Evolutionary conservation across 148 eudicot species (phyloP).

Genomic region (Fagopyrum homotropicum): DNA sequence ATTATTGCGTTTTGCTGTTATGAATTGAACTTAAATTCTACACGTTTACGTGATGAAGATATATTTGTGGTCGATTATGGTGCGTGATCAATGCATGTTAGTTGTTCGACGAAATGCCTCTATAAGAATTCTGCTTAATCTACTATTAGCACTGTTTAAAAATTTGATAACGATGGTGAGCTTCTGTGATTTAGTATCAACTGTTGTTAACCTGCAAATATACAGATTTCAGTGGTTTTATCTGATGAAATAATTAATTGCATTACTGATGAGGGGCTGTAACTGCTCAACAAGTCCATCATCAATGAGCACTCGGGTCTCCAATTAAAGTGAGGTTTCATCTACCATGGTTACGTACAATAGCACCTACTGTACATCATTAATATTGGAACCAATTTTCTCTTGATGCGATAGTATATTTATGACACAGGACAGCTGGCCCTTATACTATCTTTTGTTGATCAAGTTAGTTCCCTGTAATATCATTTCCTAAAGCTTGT

Average conservation of each 20-base stretch:
- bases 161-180: neutral
- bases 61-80: neutral
- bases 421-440: conserved; percentile 4
- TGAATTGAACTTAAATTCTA: neutral
- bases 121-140: neutral
- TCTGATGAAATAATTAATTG: neutral
- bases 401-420: conserved; percentile 10
- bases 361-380: conserved; percentile 9
- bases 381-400: conserved; percentile 3
- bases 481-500: neutral
- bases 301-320: conserved; percentile 10
- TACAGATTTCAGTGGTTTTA: conserved; percentile 3
- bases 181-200: neutral
- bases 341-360: conserved; percentile 12
- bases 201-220: neutral
- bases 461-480: neutral
- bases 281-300: conserved; percentile 9
- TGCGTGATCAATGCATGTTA: conserved; percentile 8
- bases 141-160: neutral
- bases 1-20: neutral
- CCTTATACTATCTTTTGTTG: conserved; percentile 6
- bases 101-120: conserved; percentile 7
- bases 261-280: conserved; percentile 9
- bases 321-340: conserved; percentile 11
- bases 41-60: neutral